These are phyloP conservation scores for Podaxis sp. DNA, from an alignment of 768 basidiomycete species.

Conservation along the genomic window DNA sequence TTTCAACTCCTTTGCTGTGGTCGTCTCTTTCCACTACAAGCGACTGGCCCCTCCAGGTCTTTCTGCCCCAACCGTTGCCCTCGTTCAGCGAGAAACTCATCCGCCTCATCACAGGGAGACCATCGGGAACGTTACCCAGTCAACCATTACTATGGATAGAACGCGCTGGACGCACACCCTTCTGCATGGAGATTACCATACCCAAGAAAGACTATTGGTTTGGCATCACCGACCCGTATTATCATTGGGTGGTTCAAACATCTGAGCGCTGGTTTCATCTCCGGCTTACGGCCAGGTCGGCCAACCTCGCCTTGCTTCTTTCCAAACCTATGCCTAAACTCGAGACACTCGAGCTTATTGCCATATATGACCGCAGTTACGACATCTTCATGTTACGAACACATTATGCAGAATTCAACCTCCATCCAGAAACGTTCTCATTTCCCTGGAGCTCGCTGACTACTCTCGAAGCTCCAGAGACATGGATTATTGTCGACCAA, in stretches of 20 bases:
- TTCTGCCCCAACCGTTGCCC: neutral
- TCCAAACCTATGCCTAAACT: conserved; percentile 4
- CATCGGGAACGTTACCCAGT: neutral
- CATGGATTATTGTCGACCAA: conserved; percentile 5
- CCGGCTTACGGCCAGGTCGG: neutral
- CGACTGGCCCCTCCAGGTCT: conserved; percentile 1
- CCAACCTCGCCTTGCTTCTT: conserved; percentile 1
- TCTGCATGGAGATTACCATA: conserved; percentile 6
- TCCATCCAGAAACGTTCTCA: neutral
- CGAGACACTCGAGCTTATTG: neutral
- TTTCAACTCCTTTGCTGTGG: neutral
- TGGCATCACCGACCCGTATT: conserved; percentile 1
- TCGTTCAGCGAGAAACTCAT: neutral
- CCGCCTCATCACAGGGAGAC: neutral
- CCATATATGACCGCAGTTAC: neutral
- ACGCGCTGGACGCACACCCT: neutral
- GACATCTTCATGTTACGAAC: neutral
- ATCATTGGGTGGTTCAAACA: neutral
- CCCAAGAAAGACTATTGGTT: conserved; percentile 3
- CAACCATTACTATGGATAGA: conserved; percentile 1
- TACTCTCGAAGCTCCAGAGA: neutral
- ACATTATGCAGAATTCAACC: neutral
- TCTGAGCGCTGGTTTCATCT: conserved; percentile 8
- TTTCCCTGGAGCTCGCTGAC: conserved; percentile 6
- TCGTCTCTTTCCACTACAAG: conserved; percentile 5